Percentiles rank a stretch among this genome's conserved stretches.
Evolutionary conservation across 495 filamentous ascomycete species (phyloP).

Genomic region (Neurospora africana): DNA sequence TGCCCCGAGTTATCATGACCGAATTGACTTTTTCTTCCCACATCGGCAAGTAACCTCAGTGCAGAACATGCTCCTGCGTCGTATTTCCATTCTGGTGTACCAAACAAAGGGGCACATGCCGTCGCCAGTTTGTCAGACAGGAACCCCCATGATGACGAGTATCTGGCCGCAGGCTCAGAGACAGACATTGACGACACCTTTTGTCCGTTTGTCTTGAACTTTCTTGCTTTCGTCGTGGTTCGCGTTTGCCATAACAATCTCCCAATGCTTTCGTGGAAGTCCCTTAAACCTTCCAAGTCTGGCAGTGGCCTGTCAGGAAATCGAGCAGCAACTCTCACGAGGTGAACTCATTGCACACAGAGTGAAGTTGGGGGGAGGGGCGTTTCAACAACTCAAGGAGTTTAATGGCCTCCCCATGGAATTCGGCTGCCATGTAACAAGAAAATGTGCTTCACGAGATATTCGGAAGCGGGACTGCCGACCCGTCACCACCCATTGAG

Average conservation of each 20-base stretch:
- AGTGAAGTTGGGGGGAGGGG: neutral
- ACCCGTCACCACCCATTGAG: neutral
- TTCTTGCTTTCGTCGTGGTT: neutral
- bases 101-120: neutral
- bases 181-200: neutral
- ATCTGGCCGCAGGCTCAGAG: neutral
- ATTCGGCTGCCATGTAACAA: neutral
- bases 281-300: neutral
- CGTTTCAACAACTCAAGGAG: neutral
- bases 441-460: neutral
- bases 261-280: neutral
- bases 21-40: neutral
- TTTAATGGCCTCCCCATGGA: neutral
- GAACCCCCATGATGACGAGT: neutral
- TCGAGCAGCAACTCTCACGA: neutral
- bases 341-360: neutral
- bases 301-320: neutral
- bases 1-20: neutral
- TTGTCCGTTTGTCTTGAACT: neutral
- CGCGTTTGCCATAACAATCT: neutral
- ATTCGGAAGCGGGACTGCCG: neutral
- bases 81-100: neutral
- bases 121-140: neutral
- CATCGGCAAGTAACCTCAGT: neutral
- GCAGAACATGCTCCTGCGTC: neutral